phyloP scores from a whole-genome alignment of 73 alveolate genomes.

The Paramecium bursaria region DNA sequence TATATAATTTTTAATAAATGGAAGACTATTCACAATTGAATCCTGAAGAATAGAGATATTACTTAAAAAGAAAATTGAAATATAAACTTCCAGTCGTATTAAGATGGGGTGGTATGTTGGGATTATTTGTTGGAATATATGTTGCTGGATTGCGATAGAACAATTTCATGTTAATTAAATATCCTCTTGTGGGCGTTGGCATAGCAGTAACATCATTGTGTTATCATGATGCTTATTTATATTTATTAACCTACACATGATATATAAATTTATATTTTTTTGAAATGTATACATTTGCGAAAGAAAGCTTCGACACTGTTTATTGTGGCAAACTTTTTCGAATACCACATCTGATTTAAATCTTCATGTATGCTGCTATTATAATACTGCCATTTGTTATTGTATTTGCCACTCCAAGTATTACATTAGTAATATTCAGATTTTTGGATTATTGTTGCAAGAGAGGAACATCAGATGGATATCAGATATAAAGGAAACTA shows the following conservation, averaged over 20 bases:
- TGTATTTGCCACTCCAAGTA: too few species aligned
- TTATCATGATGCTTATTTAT: slow-evolving; percentile 52
- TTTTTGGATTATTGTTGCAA: too few species aligned
- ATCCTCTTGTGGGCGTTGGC: background rate
- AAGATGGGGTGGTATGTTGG: slow-evolving; percentile 49
- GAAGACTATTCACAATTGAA: background rate
- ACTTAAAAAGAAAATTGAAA: slow-evolving; percentile 23
- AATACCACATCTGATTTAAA: too few species aligned
- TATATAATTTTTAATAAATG: background rate
- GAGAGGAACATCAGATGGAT: too few species aligned
- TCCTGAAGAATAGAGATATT: background rate
- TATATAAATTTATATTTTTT: too few species aligned
- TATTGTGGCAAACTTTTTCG: too few species aligned
- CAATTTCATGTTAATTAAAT: background rate
- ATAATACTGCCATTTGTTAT: too few species aligned
- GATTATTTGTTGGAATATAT: slow-evolving; percentile 46
- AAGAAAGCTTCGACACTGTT: too few species aligned
- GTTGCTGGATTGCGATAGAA: slow-evolving; percentile 43
- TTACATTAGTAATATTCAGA: too few species aligned
- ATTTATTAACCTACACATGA: slow-evolving; percentile 43
- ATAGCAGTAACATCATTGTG: slow-evolving; percentile 9
- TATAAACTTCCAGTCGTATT: slow-evolving; percentile 51
- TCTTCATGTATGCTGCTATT: too few species aligned
- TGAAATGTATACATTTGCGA: too few species aligned
- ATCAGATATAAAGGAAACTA: too few species aligned